Base-by-base conservation (phyloP, 768 basidiomycete species). In the Russula sp. region DNA sequence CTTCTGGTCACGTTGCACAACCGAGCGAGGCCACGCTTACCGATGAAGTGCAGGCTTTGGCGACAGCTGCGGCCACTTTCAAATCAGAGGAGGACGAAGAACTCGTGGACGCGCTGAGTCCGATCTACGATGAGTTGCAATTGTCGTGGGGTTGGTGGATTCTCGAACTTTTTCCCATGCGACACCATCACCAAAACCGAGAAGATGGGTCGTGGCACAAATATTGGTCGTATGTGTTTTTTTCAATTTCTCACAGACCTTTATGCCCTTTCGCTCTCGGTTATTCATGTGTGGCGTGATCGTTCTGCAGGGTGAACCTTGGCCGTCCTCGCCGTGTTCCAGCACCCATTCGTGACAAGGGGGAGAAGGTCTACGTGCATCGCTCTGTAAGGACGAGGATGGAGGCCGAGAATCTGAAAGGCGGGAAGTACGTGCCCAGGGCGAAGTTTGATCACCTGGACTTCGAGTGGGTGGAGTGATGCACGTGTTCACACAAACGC, bases 61-160 rank as follows among this genome's bases (percentile, higher is more conserved):
- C 56, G 64, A 66, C 20, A 58, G 68, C 25, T 64, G 64, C 35
- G 61, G 20, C 51, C 20, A 50, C 56, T 7, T 64, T 76, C 65
- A 74, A 70, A 32, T 81, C 64, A 2, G 74, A 88, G 68, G 87
- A 87, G 66, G 78, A 81, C 14, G 85, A 88, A 62, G 87, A 90
- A 36, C 64, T 86, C 38, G 69, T 71, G 3, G 88, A 90, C 65
- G 81, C 82, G 6, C 58, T 86, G 14, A 74, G 74, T 54, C 75
- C 73, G 0, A 69, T 77, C 5, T 81, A 83, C 59, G 87, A 90
- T 70, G 79, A 86, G 73, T 77, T 90, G 35, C 65, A 70, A n/a
- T 66, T 76, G 6, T 61, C 72, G 25, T 74, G 66, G 51, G 56
- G 51, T 0, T 90, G 88, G 88, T 90, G 88, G 88, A 65, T 83